Percentiles rank a stretch among this genome's conserved stretches.
Evolutionary conservation across 768 basidiomycete species (phyloP).

Genomic region (Lentinula lateritia): DNA sequence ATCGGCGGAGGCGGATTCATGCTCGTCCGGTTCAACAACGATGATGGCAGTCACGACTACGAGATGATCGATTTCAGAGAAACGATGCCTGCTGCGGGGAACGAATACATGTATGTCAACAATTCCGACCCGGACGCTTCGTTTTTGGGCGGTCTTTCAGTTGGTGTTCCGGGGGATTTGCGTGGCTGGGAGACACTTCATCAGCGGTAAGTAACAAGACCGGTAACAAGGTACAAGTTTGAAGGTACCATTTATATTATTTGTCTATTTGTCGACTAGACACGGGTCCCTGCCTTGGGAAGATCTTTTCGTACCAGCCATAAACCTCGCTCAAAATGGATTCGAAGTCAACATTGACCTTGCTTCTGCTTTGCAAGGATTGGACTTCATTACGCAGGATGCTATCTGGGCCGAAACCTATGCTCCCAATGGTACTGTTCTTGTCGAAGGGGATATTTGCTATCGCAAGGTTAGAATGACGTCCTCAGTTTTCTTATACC

Average conservation of each 20-base stretch:
- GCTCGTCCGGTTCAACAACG: slow-evolving; percentile 5
- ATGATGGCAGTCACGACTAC: slow-evolving; percentile 4
- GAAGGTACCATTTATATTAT: no score
- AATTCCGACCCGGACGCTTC: slow-evolving; percentile 23
- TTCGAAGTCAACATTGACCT: slow-evolving; percentile 16
- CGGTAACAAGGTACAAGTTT: background rate
- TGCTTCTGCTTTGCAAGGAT: slow-evolving; percentile 6
- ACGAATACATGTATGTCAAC: slow-evolving; percentile 31
- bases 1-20: slow-evolving; percentile 5
- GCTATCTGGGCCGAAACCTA: slow-evolving; percentile 21
- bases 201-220: slow-evolving; percentile 7
- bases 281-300: slow-evolving; percentile 43
- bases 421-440: slow-evolving; percentile 19
- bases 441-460: slow-evolving; percentile 13
- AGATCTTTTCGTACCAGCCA: slow-evolving; percentile 34
- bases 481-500: background rate
- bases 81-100: slow-evolving; percentile 31
- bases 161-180: slow-evolving; percentile 47
- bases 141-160: slow-evolving; percentile 40
- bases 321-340: slow-evolving; percentile 28
- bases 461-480: slow-evolving; percentile 13
- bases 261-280: slow-evolving; percentile 6
- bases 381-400: slow-evolving; percentile 9
- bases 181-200: slow-evolving; percentile 40
- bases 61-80: slow-evolving; percentile 41